Base-by-base conservation (phyloP, 352 stramenopile species). In the Pythium periplocum region DNA sequence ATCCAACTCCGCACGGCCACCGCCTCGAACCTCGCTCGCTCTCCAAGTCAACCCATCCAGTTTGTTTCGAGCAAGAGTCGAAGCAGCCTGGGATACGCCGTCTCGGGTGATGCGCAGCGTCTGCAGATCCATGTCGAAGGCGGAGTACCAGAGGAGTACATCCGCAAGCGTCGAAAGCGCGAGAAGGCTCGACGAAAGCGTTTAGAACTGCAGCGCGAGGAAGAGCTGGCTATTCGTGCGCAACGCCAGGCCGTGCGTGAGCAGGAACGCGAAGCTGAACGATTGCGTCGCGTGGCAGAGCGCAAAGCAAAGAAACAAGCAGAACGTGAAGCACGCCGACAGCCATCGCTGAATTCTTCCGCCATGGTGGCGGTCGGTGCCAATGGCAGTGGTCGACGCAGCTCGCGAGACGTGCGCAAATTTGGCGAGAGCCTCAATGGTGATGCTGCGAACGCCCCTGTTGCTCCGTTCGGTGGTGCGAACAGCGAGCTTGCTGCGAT, bases 281-380 rank as follows among this genome's bases (percentile, higher is more conserved):
- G 85, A 17, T 44, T 90, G 37, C 77, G 75, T 4, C 85, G 85
- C 26, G 82, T 95, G 1, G 82, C 83, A 0, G 82, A 93, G 47
- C 90, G 90, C 55, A 95, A 95, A 56, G 75, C 85, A n/a, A 92
- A 92, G 48, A 95, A 95, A 48, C 78, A 81, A 45, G 71, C 78
- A 0, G 85, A 93, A 45, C 81, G 82, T 40, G 83, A 94, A 10
- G 64, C 79, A 11, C 73, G 74, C 1, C 81, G 76, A 9, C 61
- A 83, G 34, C 7, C 7, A 8, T 42, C 38, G 38, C 0, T 26
- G 17, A 26, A 26, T 26, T 26, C 17, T 26, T 26, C 17, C 17
- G 17, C 17, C 17, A 26, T 26, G 17, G 38, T 42, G 7, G 38
- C 7, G 12, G 12, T 12, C 7, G 38, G 7, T 12, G 12, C 7